Evolutionary conservation across 2,329 filamentous ascomycete species (phyloP).

Genomic region (Ophiosphaerella herpotricha): DNA sequence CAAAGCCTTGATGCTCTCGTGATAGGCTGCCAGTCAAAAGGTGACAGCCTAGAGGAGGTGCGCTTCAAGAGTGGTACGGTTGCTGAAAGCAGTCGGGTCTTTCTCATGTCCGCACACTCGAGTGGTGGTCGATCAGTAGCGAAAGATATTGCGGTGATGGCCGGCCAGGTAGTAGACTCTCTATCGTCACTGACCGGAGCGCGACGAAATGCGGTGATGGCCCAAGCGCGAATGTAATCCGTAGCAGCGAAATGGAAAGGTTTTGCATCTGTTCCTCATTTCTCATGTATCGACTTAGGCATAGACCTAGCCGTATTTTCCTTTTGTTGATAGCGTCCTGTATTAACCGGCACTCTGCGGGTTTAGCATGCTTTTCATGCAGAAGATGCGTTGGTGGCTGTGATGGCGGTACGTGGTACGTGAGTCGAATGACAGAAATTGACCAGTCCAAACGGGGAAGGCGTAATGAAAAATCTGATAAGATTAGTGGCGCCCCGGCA

Average conservation of each 20-base stretch:
- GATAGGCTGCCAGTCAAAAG: conserved; percentile 41
- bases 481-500: conserved; percentile 12
- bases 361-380: too few species aligned
- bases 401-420: too few species aligned
- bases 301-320: not conserved
- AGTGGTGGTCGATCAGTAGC: conserved; percentile 42
- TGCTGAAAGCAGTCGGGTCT: conserved; percentile 34
- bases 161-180: conserved; percentile 38
- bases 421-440: too few species aligned
- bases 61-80: conserved; percentile 44
- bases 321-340: not conserved
- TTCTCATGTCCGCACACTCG: conserved; percentile 39
- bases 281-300: too few species aligned
- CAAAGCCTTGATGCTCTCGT: conserved; percentile 38
- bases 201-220: conserved; percentile 22
- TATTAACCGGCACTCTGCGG: too few species aligned
- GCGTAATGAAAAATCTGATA: conserved; percentile 24
- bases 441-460: not conserved
- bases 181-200: conserved; percentile 20
- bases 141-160: conserved; percentile 41
- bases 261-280: too few species aligned
- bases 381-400: too few species aligned
- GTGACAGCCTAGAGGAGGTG: conserved; percentile 44
- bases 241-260: too few species aligned
- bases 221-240: conserved; percentile 39